Evolutionary conservation across 2,329 filamentous ascomycete species (phyloP).

Genomic region (Metarhizium brunneum): DNA sequence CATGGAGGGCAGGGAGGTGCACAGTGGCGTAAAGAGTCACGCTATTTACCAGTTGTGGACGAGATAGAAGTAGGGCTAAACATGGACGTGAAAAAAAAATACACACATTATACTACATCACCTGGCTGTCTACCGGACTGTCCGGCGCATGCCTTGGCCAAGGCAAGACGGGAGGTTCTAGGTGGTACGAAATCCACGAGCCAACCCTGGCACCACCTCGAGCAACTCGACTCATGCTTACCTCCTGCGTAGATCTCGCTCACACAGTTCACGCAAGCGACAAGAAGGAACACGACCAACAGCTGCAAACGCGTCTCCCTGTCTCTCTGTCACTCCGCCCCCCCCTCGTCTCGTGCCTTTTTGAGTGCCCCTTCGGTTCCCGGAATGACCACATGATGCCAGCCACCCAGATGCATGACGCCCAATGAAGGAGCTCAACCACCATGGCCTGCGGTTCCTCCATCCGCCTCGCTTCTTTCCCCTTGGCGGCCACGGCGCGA

Average conservation of each 20-base stretch:
- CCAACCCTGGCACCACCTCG: too few species aligned
- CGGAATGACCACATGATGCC: constrained; percentile 1
- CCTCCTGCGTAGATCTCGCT: not conserved
- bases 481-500: not conserved
- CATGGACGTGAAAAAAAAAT: too few species aligned
- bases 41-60: not conserved
- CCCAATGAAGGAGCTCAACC: not conserved
- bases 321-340: not conserved
- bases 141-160: not conserved
- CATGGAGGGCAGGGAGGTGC: not conserved
- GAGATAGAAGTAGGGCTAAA: too few species aligned
- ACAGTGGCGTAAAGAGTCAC: not conserved
- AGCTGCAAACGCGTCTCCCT: not conserved
- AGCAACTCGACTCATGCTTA: not conserved
- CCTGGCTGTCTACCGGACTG: not conserved
- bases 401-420: constrained; percentile 1
- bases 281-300: not conserved
- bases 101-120: not conserved
- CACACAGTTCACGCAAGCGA: not conserved
- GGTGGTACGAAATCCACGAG: not conserved
- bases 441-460: not conserved
- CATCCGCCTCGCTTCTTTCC: not conserved
- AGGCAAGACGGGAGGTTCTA: not conserved
- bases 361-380: not conserved
- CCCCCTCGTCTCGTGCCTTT: not conserved